Conservation (phyloP, 768 basidiomycete species). For the Suillus alpinus region DNA sequence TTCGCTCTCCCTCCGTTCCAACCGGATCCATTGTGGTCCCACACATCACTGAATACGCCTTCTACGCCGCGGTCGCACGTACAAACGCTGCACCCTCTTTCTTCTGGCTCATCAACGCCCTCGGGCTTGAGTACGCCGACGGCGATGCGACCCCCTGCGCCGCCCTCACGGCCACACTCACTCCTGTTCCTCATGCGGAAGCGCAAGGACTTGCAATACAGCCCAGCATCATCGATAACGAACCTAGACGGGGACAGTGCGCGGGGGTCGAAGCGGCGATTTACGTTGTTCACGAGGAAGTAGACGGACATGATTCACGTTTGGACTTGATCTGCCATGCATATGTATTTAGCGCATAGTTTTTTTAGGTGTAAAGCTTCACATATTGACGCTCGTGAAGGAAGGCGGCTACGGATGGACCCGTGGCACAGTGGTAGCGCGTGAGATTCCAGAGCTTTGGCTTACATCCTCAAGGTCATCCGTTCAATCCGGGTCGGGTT, state of each 20-base stretch:
- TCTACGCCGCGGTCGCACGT: conserved; percentile 22
- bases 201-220: conserved; percentile 17
- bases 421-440: conserved; percentile 40
- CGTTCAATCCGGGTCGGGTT: conserved; percentile 46
- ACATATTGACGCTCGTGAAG: background rate
- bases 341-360: conserved; percentile 6
- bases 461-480: conserved; percentile 41
- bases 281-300: conserved; percentile 30
- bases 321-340: conserved; percentile 8
- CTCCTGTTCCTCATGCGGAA: conserved; percentile 33
- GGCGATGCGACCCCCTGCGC: conserved; percentile 19
- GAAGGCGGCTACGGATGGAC: conserved; percentile 13
- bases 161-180: conserved; percentile 25
- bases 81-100: conserved; percentile 27
- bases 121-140: conserved; percentile 31
- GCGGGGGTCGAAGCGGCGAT: conserved; percentile 22
- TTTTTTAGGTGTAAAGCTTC: background rate
- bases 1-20: conserved; percentile 28
- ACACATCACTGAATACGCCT: conserved; percentile 16
- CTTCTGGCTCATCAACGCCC: conserved; percentile 28
- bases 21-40: conserved; percentile 19
- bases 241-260: conserved; percentile 16
- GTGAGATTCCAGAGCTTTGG: conserved; percentile 35
- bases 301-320: conserved; percentile 12
- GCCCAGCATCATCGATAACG: conserved; percentile 24